These are phyloP conservation scores for Neonectria hederae DNA, from an alignment of 2,329 filamentous ascomycete genomes.

Conservation along the genomic window DNA sequence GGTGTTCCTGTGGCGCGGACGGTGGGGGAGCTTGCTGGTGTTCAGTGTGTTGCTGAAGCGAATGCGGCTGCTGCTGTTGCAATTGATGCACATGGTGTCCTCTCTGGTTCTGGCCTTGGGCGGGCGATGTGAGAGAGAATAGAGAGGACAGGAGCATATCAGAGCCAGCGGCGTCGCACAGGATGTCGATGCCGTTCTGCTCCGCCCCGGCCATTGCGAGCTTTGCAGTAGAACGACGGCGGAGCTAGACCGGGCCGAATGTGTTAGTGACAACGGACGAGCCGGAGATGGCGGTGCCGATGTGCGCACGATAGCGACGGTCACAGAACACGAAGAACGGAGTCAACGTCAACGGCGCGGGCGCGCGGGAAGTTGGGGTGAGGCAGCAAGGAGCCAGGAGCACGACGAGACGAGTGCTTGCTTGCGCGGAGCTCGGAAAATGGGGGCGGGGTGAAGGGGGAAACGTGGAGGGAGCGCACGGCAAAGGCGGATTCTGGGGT, in stretches of 20 bases:
- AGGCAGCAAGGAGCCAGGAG: neutral
- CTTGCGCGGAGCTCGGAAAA: conserved; percentile 22
- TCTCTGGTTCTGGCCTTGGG: conserved; percentile 26
- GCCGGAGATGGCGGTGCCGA: neutral
- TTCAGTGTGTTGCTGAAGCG: conserved; percentile 28
- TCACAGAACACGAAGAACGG: neutral
- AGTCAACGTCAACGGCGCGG: conserved; percentile 2
- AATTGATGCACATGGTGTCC: conserved; percentile 2
- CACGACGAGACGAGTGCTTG: conserved; percentile 6
- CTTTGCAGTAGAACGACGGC: conserved; percentile 17
- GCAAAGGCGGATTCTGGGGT: conserved; percentile 18
- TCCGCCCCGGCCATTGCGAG: conserved; percentile 37
- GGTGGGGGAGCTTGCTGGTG: conserved; percentile 28
- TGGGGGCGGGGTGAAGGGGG: conserved; percentile 28
- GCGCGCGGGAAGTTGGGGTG: conserved; percentile 9
- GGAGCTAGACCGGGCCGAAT: conserved; percentile 22
- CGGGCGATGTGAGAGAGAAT: conserved; percentile 38
- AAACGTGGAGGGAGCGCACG: conserved; percentile 22
- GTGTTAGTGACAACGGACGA: conserved; percentile 3
- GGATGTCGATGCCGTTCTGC: conserved; percentile 43
- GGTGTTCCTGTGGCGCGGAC: conserved; percentile 22
- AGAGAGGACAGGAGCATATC: conserved; percentile 42
- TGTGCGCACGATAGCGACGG: neutral
- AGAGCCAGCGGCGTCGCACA: conserved; percentile 42
- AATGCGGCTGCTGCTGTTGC: conserved; percentile 22